Percentiles rank a stretch among this genome's conserved stretches.
These are phyloP conservation scores for Beauveria medogensis DNA, from an alignment of 2,329 filamentous ascomycete genomes.

Conservation along the genomic window DNA sequence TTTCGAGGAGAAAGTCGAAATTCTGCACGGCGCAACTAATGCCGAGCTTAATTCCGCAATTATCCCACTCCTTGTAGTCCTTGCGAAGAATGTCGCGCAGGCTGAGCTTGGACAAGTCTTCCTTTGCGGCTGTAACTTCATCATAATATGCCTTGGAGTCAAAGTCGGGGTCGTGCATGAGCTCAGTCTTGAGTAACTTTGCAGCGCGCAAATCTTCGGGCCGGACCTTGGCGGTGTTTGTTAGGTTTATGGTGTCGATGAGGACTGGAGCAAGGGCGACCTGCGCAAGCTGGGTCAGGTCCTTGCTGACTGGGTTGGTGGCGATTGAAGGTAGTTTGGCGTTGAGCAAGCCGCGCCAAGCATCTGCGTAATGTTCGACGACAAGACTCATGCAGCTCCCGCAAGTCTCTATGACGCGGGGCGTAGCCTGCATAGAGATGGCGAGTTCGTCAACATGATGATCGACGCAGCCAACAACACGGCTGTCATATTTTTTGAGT, in stretches of 20 bases:
- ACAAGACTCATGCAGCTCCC: constrained; percentile 71
- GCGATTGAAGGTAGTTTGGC: background rate
- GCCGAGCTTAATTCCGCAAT: constrained; percentile 50
- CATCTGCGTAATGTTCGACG: constrained; percentile 45
- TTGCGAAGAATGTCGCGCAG: constrained; percentile 66
- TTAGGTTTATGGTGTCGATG: constrained; percentile 63
- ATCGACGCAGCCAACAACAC: constrained; percentile 62
- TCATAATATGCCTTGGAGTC: constrained; percentile 49
- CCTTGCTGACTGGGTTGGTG: constrained; percentile 15
- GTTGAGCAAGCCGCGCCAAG: constrained; percentile 46
- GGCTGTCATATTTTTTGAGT: constrained; percentile 42
- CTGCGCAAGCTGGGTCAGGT: constrained; percentile 54
- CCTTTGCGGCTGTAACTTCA: constrained; percentile 55
- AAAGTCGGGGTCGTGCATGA: constrained; percentile 35
- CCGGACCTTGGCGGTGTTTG: constrained; percentile 56
- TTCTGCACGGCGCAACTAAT: constrained; percentile 57
- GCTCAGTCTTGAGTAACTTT: constrained; percentile 45
- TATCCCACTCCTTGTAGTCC: constrained; percentile 76
- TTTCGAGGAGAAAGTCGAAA: constrained; percentile 50
- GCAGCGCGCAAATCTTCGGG: constrained; percentile 51
- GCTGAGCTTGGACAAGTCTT: constrained; percentile 52
- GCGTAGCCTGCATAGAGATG: constrained; percentile 38
- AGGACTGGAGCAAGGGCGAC: constrained; percentile 64
- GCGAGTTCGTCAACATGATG: constrained; percentile 67
- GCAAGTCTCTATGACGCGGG: constrained; percentile 54